phyloP scores from a whole-genome alignment of 129 eudicot species.

The Centrapalus pauciflorus region DNA sequence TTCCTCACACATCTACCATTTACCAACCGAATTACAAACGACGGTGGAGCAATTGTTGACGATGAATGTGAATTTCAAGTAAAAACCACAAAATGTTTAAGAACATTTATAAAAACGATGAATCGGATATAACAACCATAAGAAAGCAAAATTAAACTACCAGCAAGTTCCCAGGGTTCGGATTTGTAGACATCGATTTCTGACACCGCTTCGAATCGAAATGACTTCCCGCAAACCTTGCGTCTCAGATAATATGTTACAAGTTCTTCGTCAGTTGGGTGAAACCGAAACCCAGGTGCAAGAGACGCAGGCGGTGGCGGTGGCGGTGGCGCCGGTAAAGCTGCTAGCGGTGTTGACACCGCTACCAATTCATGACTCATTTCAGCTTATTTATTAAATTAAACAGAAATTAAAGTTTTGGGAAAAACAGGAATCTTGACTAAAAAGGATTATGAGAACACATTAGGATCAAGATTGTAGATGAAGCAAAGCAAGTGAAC shows the following conservation, averaged over 20 bases:
- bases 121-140: neutral
- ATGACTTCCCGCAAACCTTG: slow-evolving; percentile 66
- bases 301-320: slow-evolving; percentile 50
- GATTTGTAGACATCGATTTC: slow-evolving; percentile 82
- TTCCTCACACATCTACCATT: neutral
- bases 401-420: neutral
- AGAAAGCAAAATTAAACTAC: slow-evolving; percentile 14
- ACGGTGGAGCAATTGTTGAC: neutral
- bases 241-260: slow-evolving; percentile 71
- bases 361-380: slow-evolving; percentile 54
- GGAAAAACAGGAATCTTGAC: slow-evolving; percentile 6
- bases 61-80: neutral
- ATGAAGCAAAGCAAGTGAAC: slow-evolving; percentile 31
- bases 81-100: neutral
- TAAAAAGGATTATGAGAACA: neutral
- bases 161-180: slow-evolving; percentile 94
- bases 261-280: slow-evolving; percentile 86
- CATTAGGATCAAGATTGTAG: slow-evolving; percentile 20
- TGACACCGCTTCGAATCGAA: slow-evolving; percentile 68
- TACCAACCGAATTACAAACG: neutral
- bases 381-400: neutral
- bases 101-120: neutral
- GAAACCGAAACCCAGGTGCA: slow-evolving; percentile 91
- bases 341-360: slow-evolving; percentile 5
- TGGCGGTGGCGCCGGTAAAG: slow-evolving; percentile 20